Base-by-base conservation (phyloP, 768 basidiomycete species). In the Rhodotorula taiwanensis region DNA sequence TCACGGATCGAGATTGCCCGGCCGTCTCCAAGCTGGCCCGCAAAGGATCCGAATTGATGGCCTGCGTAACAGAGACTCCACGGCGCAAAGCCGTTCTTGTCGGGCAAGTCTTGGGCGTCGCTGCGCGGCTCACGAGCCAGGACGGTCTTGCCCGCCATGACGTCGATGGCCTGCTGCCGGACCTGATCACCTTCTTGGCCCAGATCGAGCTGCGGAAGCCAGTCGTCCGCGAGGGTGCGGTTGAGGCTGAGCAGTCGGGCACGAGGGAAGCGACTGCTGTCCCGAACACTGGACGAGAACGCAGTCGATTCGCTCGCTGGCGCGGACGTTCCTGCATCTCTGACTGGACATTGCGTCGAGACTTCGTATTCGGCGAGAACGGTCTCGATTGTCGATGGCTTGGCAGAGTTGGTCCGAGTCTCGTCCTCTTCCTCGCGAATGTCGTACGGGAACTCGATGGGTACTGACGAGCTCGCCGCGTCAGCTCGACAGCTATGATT, bases 1-100 rank as follows among this genome's bases (percentile, higher is more conserved):
- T n/a, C 70, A 83, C 84, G 76, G 54, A 99, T 83, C 14, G 88
- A 88, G n/a, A 90, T 88, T 1, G 95, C 94, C 23, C 95, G 81
- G 0, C 95, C 95, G 72, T 98, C 94, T 18, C 95, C 95, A 7
- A 99, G 80, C 74, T 97, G 95, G 30, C 92, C 91, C 1, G 95
- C 93, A 85, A 87, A 97, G 5, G 73, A 77, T 1, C 90, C 89
- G 71, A 91, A 92, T 70, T 91, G 89, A 72, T 90, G 88, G 1
- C 92, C 67, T 1, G 60, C 63, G 25, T 69, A 69, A 36, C 63
- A 64, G 16, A 65, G 42, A 18, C 52, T 42, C 67, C 67, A 69
- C 8, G 67, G 67, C 21, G 67, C 67, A 34, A 65, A 65, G 1
- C 62, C 66, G 7, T n/a, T 39, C 39, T 21, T 45, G 7, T 7